phyloP scores from a whole-genome alignment of 805 yeast species.

The Pichia insulana region DNA sequence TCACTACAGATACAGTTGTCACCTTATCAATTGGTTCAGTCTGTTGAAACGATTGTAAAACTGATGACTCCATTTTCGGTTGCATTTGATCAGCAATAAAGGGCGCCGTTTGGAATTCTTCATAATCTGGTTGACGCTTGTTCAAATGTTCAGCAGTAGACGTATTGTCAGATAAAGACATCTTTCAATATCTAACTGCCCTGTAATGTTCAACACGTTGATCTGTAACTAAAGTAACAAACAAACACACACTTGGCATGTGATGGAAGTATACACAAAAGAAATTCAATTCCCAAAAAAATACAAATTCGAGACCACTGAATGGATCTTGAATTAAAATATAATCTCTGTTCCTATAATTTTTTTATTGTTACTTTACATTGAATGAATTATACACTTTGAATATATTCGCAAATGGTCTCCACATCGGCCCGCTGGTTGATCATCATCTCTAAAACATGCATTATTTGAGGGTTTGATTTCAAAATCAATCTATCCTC shows the following conservation, averaged over 20 bases:
- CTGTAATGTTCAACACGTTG: too few species aligned
- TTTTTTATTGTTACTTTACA: too few species aligned
- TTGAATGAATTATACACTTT: not conserved
- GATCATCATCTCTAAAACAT: conserved; percentile 24
- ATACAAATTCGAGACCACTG: not conserved
- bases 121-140: not conserved
- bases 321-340: not conserved
- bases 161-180: not conserved
- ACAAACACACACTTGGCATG: not conserved
- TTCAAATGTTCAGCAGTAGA: not conserved
- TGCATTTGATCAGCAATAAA: not conserved
- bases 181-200: not conserved
- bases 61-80: not conserved
- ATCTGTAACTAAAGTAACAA: not conserved
- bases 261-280: not conserved
- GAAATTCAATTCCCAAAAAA: not conserved
- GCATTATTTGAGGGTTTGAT: conserved; percentile 5
- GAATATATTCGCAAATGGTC: conserved; percentile 4
- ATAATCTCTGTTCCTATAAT: too few species aligned
- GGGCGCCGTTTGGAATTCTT: not conserved
- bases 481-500: conserved; percentile 20
- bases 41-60: not conserved
- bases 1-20: too few species aligned
- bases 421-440: conserved; percentile 23
- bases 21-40: too few species aligned